These are phyloP conservation scores for Ormosia emarginata DNA, from an alignment of 306 rosid genomes.

Conservation along the genomic window DNA sequence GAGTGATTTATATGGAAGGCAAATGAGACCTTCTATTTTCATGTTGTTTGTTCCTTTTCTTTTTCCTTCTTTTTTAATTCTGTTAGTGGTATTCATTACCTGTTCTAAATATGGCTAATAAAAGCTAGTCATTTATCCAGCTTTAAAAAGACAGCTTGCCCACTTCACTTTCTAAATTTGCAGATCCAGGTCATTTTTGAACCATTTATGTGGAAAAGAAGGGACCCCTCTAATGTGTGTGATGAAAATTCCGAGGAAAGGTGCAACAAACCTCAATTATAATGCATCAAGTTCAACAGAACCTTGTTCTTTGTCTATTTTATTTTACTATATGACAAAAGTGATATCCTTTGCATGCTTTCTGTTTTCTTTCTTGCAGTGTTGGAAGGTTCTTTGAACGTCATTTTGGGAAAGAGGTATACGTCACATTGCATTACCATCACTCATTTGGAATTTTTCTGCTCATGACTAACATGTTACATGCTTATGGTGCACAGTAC, in stretches of 20 bases:
- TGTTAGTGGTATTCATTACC: slow-evolving; percentile 5
- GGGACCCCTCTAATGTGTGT: slow-evolving; percentile 35
- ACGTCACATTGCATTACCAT: background rate
- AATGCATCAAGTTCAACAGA: slow-evolving; percentile 10
- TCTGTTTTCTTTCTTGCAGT: slow-evolving; percentile 44
- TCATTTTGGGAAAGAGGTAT: slow-evolving; percentile 96
- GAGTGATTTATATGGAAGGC: background rate
- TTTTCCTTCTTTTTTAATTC: background rate
- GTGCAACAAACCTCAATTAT: slow-evolving; percentile 36
- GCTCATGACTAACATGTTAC: background rate
- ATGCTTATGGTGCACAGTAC: slow-evolving; percentile 3
- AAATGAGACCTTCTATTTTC: background rate
- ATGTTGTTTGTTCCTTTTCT: background rate
- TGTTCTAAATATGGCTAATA: background rate
- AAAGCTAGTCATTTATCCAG: background rate
- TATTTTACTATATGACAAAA: slow-evolving; percentile 9
- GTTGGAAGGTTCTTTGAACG: slow-evolving; percentile 84
- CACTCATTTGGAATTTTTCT: slow-evolving; percentile 8
- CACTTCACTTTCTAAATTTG: slow-evolving; percentile 36
- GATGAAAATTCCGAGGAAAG: slow-evolving; percentile 66
- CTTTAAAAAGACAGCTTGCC: background rate
- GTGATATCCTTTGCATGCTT: slow-evolving; percentile 4
- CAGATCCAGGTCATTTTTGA: slow-evolving; percentile 81
- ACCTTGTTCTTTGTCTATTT: background rate
- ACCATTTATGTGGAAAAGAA: slow-evolving; percentile 81